A percentile compares a stretch with the other conserved stretches of the same genome.
Conservation (phyloP, 1,284 basidiomycete species). For the Heterobasidion irregulare region DNA sequence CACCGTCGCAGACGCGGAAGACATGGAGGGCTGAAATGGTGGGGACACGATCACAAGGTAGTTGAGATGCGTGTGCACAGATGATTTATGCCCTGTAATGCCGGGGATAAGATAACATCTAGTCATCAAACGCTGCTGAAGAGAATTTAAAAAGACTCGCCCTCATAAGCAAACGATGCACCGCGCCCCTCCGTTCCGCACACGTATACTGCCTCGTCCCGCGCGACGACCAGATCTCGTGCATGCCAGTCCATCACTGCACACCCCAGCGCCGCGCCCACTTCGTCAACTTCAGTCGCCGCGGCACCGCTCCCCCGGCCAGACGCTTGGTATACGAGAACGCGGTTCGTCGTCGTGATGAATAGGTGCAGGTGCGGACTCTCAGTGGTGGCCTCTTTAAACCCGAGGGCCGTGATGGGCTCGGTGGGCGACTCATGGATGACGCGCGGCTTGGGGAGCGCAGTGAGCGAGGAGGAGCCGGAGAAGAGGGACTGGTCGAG, state of each 20-base stretch:
- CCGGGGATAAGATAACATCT: background rate
- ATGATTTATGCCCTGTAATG: constrained; percentile 53
- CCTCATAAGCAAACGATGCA: constrained; percentile 87
- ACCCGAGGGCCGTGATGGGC: constrained; percentile 88
- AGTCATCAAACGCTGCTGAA: background rate
- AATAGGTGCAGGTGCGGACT: constrained; percentile 59
- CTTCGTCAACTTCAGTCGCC: constrained; percentile 74
- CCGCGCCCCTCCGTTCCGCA: constrained; percentile 81
- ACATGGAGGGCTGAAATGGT: constrained; percentile 62
- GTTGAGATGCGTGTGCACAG: constrained; percentile 64
- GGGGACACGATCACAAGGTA: constrained; percentile 89
- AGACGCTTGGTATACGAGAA: constrained; percentile 70
- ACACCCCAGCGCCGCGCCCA: constrained; percentile 81
- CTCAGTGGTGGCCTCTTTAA: constrained; percentile 59
- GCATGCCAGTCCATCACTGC: constrained; percentile 70
- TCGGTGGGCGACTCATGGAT: constrained; percentile 77
- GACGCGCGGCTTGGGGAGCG: constrained; percentile 74
- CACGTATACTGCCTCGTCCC: constrained; percentile 89
- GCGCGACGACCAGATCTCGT: constrained; percentile 76
- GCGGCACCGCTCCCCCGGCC: constrained; percentile 68
- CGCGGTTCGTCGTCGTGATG: constrained; percentile 82
- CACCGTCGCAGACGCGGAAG: constrained; percentile 66
- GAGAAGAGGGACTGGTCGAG: constrained; percentile 82
- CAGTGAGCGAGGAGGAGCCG: constrained; percentile 47
- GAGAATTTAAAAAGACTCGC: constrained; percentile 24